Base-by-base conservation (phyloP, 306 rosid genomes). In the Ormosia emarginata region DNA sequence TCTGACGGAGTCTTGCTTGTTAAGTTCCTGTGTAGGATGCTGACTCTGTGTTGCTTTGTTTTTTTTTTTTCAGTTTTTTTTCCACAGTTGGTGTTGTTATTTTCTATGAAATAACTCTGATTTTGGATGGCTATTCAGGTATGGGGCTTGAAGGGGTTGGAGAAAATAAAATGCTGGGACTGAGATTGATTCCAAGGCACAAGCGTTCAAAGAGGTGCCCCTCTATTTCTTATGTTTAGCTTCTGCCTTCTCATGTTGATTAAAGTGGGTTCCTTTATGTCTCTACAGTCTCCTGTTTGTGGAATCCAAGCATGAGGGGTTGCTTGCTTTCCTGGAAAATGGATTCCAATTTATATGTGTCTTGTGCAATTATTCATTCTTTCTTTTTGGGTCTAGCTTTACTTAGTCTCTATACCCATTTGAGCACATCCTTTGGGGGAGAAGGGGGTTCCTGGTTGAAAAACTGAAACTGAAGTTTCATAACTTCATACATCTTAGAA, bases 181-280 rank as follows among this genome's bases (percentile, higher is more conserved):
- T 85, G 77, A 82, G 75, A 78, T 81, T 87, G 53, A 74, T 77
- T 73, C 66, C 94, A 73, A 77, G 39, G 67, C 97, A 86, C 86
- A 90, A 82, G 79, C 93, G 92, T 79, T 93, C 94, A 24, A 86
- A 86, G 89, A 95, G 99, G 98, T 91, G 64, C 44, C 80, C 71
- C 46, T 12, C 77, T 56, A 34, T 46, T 77, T 57, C 53, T 41
- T 34, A 3, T 55, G 74, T 58, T 17, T 56, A 9, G 33, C 8
- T 75, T 77, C 67, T 66, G 15, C 36, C 1, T 24, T 24, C 24
- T 24, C 24, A 24, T 85, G 80, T 76, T 71, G n/a, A 52, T 37
- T 70, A 77, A 80, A 82, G 64, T 55, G 36, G 36, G 87, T 50
- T 85, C 74, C 13, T 72, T 86, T 24, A 71, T 73, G 73, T 37